These are phyloP conservation scores for Fusarium multiceps DNA, from an alignment of 2,329 filamentous ascomycete genomes.

Conservation along the genomic window DNA sequence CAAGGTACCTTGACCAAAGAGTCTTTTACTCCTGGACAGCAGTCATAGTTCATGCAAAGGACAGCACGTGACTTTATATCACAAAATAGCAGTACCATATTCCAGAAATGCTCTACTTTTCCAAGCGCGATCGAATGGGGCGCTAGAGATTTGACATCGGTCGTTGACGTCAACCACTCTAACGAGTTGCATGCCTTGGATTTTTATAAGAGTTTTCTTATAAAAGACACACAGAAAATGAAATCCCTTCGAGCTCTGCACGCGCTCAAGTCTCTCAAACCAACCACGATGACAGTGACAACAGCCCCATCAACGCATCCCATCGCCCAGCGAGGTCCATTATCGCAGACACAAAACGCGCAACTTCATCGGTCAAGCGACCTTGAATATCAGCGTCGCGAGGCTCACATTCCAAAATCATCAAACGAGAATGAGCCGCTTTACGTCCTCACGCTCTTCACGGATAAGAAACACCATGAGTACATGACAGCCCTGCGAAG, in stretches of 20 bases:
- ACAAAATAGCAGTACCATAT: neutral
- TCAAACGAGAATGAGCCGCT: neutral
- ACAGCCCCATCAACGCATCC: conserved; percentile 17
- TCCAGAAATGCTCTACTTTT: neutral
- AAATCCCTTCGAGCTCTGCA: neutral
- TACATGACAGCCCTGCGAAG: conserved; percentile 20
- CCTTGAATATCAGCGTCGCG: conserved; percentile 20
- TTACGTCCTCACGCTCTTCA: conserved; percentile 30
- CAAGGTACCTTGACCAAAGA: too few species aligned
- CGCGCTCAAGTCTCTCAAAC: neutral
- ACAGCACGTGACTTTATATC: neutral
- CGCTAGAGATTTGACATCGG: neutral
- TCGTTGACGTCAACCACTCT: conserved; percentile 26
- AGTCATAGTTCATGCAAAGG: neutral
- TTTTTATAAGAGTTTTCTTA: neutral
- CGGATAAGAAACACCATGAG: conserved; percentile 18
- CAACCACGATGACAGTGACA: conserved; percentile 14
- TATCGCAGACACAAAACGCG: neutral
- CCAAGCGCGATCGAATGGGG: neutral
- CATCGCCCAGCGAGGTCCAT: neutral
- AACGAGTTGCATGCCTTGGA: neutral
- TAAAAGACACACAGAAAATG: neutral
- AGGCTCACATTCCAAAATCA: conserved; percentile 13
- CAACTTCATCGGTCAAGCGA: conserved; percentile 11
- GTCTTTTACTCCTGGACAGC: too few species aligned